These are phyloP conservation scores for Trichoderma atroviride DNA, from an alignment of 2,329 filamentous ascomycete species.

Conservation along the genomic window DNA sequence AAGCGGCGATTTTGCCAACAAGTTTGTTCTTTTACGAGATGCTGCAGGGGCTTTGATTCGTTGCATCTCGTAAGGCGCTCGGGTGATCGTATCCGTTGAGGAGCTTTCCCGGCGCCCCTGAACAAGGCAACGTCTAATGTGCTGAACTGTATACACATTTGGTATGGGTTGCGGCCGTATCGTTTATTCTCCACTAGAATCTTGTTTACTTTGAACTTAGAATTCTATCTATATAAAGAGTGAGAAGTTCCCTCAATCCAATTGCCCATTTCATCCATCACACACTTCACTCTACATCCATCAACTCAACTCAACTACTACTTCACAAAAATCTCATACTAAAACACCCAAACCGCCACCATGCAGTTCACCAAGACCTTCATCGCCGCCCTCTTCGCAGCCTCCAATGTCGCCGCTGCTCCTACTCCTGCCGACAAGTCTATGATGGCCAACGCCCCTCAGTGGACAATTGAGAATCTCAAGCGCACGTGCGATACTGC, in stretches of 20 bases:
- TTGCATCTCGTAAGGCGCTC: neutral
- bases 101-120: neutral
- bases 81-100: conserved; percentile 17
- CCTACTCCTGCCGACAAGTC: conserved; percentile 39
- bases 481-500: conserved; percentile 45
- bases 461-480: conserved; percentile 48
- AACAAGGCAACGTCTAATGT: neutral
- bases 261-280: neutral
- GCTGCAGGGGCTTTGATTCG: neutral
- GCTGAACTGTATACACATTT: neutral
- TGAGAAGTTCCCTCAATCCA: neutral
- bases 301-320: neutral
- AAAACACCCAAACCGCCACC: conserved; percentile 32
- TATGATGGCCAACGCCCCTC: conserved; percentile 45
- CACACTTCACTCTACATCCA: neutral
- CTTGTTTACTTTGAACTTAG: neutral
- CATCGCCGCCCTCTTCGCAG: conserved; percentile 41
- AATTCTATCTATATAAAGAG: conserved; percentile 13
- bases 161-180: neutral
- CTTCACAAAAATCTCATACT: neutral
- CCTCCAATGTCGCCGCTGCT: conserved; percentile 43
- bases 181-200: neutral
- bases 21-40: conserved; percentile 6
- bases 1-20: neutral
- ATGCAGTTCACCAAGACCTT: conserved; percentile 50